phyloP scores from a whole-genome alignment of 2,329 filamentous ascomycete genomes.

The Colletotrichum somersetense region DNA sequence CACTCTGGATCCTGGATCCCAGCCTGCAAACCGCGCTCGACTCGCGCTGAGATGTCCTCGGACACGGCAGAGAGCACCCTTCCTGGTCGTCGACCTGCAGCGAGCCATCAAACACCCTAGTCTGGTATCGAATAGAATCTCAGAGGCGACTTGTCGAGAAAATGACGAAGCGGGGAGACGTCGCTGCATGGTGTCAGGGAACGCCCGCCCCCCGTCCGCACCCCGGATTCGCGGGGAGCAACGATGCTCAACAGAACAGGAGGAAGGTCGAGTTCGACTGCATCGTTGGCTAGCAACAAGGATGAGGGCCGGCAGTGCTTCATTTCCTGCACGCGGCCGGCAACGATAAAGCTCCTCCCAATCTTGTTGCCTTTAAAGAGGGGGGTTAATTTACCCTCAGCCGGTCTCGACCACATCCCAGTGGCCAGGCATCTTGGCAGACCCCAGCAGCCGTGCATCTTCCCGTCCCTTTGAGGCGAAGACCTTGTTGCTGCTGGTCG shows the following conservation, averaged over 20 bases:
- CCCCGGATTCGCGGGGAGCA: constrained; percentile 28
- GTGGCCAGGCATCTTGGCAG: constrained; percentile 1
- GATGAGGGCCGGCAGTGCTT: not conserved
- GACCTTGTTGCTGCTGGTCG: not conserved
- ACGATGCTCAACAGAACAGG: not conserved
- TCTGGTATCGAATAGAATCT: constrained; percentile 36
- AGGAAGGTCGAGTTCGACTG: not conserved
- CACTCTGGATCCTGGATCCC: constrained; percentile 22
- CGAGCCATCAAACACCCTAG: not conserved
- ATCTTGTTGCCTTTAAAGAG: not conserved
- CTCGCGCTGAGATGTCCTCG: constrained; percentile 19
- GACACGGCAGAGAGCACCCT: constrained; percentile 33
- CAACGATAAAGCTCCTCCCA: not conserved
- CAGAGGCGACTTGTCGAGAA: constrained; percentile 17
- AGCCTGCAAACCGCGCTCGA: constrained; percentile 5
- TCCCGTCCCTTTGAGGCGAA: not conserved
- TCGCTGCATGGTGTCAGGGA: constrained; percentile 17
- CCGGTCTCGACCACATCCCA: constrained; percentile 2
- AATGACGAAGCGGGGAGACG: constrained; percentile 11
- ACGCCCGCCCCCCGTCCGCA: constrained; percentile 18
- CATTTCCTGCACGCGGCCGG: not conserved
- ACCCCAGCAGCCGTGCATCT: not conserved
- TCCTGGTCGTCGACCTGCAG: constrained; percentile 19
- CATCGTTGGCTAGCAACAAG: not conserved
- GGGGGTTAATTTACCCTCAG: constrained; percentile 20